These are phyloP conservation scores for Kwoniella europaea DNA, from an alignment of 768 basidiomycete species.

Conservation along the genomic window DNA sequence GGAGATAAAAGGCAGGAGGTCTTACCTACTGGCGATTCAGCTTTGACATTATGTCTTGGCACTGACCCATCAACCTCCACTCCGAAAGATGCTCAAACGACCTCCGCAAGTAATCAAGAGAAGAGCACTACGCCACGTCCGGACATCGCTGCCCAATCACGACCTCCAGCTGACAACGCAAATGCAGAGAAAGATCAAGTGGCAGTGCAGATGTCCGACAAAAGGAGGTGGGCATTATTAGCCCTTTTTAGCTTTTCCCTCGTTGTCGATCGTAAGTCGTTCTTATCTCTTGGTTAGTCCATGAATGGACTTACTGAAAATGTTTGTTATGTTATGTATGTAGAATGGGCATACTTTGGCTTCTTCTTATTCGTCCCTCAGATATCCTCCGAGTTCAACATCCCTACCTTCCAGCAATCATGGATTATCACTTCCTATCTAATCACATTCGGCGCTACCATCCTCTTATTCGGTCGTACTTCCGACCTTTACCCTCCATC, in stretches of 20 bases:
- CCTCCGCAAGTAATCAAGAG: too few species aligned
- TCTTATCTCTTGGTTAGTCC: neutral
- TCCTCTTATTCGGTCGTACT: constrained; percentile 45
- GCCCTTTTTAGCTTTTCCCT: neutral
- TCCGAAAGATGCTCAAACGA: too few species aligned
- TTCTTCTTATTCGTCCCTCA: constrained; percentile 34
- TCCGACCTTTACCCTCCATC: constrained; percentile 45
- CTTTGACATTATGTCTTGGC: too few species aligned
- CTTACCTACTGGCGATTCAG: too few species aligned
- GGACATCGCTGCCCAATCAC: too few species aligned
- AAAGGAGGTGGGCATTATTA: neutral
- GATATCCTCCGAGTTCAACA: constrained; percentile 31
- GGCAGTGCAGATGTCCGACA: neutral
- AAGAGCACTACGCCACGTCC: too few species aligned
- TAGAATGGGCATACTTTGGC: constrained; percentile 3
- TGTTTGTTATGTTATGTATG: neutral
- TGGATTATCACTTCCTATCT: constrained; percentile 38
- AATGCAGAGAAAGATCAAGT: neutral
- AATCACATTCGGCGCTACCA: constrained; percentile 34
- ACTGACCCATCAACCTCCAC: too few species aligned
- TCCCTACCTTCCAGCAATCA: constrained; percentile 26
- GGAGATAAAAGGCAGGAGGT: too few species aligned
- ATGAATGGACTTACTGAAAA: neutral
- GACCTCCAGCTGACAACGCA: too few species aligned
- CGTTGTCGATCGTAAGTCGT: neutral